Evolutionary conservation across 2,329 filamentous ascomycete species (phyloP).

Genomic region (Phialocephala sp.): DNA sequence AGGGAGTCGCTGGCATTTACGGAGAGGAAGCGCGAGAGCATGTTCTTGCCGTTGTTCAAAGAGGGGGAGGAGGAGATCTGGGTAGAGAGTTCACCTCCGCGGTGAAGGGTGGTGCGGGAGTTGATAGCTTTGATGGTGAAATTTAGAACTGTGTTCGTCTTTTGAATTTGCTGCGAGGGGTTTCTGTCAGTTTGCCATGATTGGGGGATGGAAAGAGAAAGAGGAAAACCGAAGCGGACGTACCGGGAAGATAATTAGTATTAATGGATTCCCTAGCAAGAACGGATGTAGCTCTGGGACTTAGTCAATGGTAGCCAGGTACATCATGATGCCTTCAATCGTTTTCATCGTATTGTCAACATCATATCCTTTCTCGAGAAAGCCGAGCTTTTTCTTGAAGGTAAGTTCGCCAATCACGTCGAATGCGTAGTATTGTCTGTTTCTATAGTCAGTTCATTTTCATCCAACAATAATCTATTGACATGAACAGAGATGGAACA

Average conservation of each 20-base stretch:
- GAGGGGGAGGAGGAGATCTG: no score
- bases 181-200: not conserved
- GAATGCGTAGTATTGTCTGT: conserved; percentile 3
- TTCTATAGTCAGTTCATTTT: not conserved
- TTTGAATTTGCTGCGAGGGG: not conserved
- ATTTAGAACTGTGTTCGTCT: not conserved
- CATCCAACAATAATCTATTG: no score
- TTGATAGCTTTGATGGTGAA: conserved; percentile 9
- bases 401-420: conserved; percentile 1
- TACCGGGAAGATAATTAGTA: conserved; percentile 7
- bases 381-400: conserved; percentile 7
- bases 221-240: not conserved
- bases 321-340: not conserved
- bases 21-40: conserved; percentile 12
- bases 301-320: not conserved
- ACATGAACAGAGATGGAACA: no score
- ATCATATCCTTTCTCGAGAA: conserved; percentile 6
- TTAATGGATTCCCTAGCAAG: conserved; percentile 1
- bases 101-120: not conserved
- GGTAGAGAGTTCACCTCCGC: not conserved
- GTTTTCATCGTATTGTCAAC: not conserved
- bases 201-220: not conserved
- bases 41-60: conserved; percentile 5
- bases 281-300: conserved; percentile 4
- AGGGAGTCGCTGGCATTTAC: not conserved